Evolutionary conservation across 164 flowering plant species (phyloP), one percentile per base, ranked within the genome.

Genomic region (Sextonia rubra): DNA sequence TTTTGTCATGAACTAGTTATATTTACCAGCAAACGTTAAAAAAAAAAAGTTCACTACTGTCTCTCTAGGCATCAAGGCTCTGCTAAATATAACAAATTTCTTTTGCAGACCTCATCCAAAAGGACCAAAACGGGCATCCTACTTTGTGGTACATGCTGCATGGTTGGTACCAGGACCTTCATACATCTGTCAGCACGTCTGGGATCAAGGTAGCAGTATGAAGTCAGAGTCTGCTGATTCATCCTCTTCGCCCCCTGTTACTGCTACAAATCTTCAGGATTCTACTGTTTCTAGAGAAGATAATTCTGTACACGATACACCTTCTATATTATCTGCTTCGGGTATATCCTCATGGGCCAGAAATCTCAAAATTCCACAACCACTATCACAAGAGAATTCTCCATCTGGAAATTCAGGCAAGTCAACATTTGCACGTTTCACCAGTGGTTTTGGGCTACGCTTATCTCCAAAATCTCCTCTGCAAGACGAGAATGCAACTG

Each of bases 341-440:
- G 86, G 92, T 47, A 75, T 93, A 76, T 82, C 97, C 18, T 81
- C 91, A 52, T 91, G 99, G 97, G 92, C 94, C 65, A 93, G 77
- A 80, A 90, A 66, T 81, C 82, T 95, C 77, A 93, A 85, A 77
- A 82, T 91, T 80, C 87, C 94, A 11, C 91, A 86, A 75, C 82
- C 95, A 58, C 72, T 77, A 23, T 58, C 74, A 2, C 88, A 83
- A 75, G 93, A 86, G 66, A 90, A 75, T 23, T 81, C 90, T 70
- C 73, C 80, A 6, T 63, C 85, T 77, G 90, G 72, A 68, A 81
- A 70, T 79, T 64, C 87, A 68, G 94, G 82, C 55, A 92, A 90
- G 77, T 93, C 94, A 32, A 69, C 90, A 18, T 88, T 95, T 83
- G 79, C 98, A 26, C 89, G 94, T 60, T 84, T 95, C 69, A 89